Base-by-base conservation (phyloP, 2,329 filamentous ascomycete genomes). In the Fonsecaea erecta region DNA sequence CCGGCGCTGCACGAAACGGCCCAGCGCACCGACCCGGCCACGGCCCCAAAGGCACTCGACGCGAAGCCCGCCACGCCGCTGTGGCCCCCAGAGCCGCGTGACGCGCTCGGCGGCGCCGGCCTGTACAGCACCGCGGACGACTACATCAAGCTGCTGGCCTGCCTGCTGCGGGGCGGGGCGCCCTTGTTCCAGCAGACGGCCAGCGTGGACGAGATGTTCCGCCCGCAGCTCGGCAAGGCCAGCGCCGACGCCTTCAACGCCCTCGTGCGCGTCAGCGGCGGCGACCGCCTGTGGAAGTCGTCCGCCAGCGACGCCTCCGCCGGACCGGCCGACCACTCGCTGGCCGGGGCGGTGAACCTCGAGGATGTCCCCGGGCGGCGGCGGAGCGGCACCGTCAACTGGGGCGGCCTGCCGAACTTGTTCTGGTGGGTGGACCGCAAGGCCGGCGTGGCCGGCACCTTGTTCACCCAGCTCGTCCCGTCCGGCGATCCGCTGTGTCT, bases 191-290 rank as follows among this genome's bases (percentile, higher is more conserved):
- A 75, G n/a, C n/a, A 78, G 9, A 78, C 81, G 11, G 76, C 80
- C 18, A 88, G 86, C 0, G 83, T 91, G 0, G 80, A 87, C 12
- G 76, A 83, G 34, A 87, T 90, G 84, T 69, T 70, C 60, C 24
- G 40, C 4, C 61, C 61, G 2, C 66, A 68, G 32, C 34, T 71
- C 24, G 80, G 84, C 0, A 65, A 82, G 0, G 21, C 8, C 21
- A 63, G 55, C 37, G 32, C 32, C 8, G 26, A 14, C 16, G 56
- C 54, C 7, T 55, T 66, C 18, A 37, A 46, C 32, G n/a, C 30
- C 40, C 11, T 28, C 34, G 16, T 55, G 16, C 46, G 52, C 32
- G 28, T 7, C 28, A 48, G 34, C n/a, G 16, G 21, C 6, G 8
- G 43, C 1, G 57, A 57, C 8, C 52, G 60, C 5, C 30, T 56